Percentiles rank a stretch among this genome's conserved stretches.
phyloP scores from a whole-genome alignment of 768 basidiomycete genomes.

The Inosperma sp. region DNA sequence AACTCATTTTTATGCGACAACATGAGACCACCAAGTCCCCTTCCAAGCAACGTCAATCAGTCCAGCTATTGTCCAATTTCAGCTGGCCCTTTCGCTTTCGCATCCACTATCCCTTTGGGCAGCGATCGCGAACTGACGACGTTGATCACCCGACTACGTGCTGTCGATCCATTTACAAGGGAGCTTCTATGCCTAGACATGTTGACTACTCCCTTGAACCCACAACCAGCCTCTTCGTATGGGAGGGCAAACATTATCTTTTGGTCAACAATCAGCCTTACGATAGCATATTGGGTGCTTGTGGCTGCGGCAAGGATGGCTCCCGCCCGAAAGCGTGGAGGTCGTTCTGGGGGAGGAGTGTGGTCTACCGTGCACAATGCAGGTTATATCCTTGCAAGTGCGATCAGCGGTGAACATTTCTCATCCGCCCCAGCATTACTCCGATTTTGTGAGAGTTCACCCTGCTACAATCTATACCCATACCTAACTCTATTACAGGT shows the following conservation, averaged over 20 bases:
- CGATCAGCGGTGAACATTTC: conserved; percentile 87
- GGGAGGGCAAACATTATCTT: conserved; percentile 65
- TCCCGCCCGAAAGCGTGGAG: conserved; percentile 80
- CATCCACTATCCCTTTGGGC: conserved; percentile 65
- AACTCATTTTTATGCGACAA: conserved; percentile 72
- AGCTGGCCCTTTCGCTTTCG: conserved; percentile 77
- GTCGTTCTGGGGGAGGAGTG: conserved; percentile 53
- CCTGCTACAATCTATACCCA: conserved; percentile 3
- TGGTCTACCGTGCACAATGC: conserved; percentile 76
- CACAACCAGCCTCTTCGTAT: conserved; percentile 54
- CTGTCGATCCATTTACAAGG: conserved; percentile 80
- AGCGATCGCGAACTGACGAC: conserved; percentile 73
- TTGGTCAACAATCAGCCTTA: conserved; percentile 69
- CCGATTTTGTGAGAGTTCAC: conserved; percentile 67
- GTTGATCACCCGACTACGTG: conserved; percentile 75
- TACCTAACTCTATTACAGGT: conserved; percentile 40
- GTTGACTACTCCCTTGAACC: conserved; percentile 68
- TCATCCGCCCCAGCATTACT: conserved; percentile 81
- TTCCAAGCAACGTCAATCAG: conserved; percentile 41
- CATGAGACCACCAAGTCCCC: conserved; percentile 74
- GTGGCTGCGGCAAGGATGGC: conserved; percentile 74
- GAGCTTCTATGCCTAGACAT: conserved; percentile 84
- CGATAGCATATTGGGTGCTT: conserved; percentile 78
- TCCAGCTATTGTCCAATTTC: conserved; percentile 74
- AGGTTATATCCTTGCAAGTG: conserved; percentile 87